These are phyloP conservation scores for Aspergillus proliferans DNA, from an alignment of 2,329 filamentous ascomycete species.

Conservation along the genomic window DNA sequence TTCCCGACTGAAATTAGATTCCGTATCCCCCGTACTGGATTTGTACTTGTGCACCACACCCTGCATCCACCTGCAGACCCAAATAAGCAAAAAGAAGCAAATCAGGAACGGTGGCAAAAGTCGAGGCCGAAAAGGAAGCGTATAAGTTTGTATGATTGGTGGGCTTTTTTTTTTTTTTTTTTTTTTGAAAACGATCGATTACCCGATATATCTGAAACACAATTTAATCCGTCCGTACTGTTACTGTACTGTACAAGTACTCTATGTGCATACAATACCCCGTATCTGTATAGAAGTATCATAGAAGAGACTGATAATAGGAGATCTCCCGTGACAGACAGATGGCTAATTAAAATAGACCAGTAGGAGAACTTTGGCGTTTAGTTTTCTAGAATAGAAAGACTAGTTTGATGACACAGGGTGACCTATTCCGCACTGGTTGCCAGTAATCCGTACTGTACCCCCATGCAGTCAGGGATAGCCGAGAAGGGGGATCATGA, in stretches of 20 bases:
- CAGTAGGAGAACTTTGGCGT: neutral
- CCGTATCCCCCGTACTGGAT: neutral
- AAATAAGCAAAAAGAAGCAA: too few relatives aligned
- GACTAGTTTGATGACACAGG: neutral
- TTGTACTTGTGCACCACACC: neutral
- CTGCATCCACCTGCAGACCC: too few relatives aligned
- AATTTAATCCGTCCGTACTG: neutral
- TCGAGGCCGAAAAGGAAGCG: neutral
- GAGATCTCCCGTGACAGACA: neutral
- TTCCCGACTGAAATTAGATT: too few relatives aligned
- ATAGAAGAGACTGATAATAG: neutral
- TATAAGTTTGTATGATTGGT: neutral
- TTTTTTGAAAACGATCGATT: neutral
- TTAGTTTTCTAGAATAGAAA: neutral
- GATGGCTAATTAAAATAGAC: neutral
- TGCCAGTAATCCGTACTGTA: neutral
- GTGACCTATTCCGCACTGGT: neutral
- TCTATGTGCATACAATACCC: neutral
- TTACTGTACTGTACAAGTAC: neutral
- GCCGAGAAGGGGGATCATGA: neutral
- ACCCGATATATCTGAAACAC: neutral
- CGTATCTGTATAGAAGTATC: neutral
- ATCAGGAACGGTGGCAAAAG: too few relatives aligned
- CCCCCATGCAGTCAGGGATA: too few relatives aligned
- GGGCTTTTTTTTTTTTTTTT: neutral